Conservation (phyloP, 441 rosid genomes). For the Melastoma candidum region DNA sequence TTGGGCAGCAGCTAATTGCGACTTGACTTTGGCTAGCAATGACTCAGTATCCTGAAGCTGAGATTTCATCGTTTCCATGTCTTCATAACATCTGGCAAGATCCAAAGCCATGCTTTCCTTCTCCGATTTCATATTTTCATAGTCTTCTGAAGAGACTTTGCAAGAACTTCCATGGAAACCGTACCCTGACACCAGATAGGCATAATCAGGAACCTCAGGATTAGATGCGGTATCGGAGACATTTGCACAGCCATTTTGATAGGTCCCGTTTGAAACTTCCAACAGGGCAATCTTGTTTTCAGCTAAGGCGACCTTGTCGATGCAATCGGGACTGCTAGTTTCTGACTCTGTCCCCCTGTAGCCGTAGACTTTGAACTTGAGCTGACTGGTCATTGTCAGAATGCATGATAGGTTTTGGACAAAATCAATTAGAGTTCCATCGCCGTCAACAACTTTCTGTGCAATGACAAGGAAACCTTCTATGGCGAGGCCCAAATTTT, state of each 20-base stretch:
- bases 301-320: constrained; percentile 27
- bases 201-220: constrained; percentile 21
- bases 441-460: too few relatives aligned
- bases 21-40: constrained; percentile 25
- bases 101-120: constrained; percentile 26
- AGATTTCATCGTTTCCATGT: constrained; percentile 24
- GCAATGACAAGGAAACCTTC: too few relatives aligned
- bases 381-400: too few relatives aligned
- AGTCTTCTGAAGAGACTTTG: constrained; percentile 22
- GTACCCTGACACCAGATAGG: constrained; percentile 14
- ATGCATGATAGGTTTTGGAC: too few relatives aligned
- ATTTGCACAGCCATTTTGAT: constrained; percentile 5
- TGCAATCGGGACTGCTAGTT: constrained; percentile 21
- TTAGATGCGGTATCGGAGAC: constrained; percentile 17
- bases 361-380: constrained; percentile 18
- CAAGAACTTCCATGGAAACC: constrained; percentile 16
- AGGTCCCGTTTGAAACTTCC: constrained; percentile 15
- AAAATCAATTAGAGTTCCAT: too few relatives aligned
- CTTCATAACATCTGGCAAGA: constrained; percentile 23
- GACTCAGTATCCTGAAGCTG: constrained; percentile 32
- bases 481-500: too few relatives aligned
- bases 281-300: constrained; percentile 22
- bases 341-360: constrained; percentile 19
- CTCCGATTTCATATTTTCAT: constrained; percentile 30
- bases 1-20: constrained; percentile 23